Percentiles rank a stretch among this genome's conserved stretches.
Evolutionary conservation across 352 stramenopile species (phyloP).

Genomic region (Peronospora farinosa): DNA sequence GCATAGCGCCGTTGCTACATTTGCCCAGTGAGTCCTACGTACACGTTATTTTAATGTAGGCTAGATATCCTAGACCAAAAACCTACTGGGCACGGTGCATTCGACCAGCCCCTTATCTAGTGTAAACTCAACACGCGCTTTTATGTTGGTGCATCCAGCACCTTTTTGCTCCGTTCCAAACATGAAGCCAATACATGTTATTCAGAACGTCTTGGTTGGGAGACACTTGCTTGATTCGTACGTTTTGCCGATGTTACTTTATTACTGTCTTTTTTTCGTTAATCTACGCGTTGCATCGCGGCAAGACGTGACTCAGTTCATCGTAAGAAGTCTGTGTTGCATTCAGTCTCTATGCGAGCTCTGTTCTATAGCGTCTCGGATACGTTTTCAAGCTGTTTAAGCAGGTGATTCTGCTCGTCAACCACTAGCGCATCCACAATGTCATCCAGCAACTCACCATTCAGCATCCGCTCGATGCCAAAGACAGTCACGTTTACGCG

Average conservation of each 20-base stretch:
- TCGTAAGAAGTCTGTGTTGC: too few relatives aligned
- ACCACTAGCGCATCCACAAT: constrained; percentile 82
- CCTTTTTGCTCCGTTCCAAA: background rate
- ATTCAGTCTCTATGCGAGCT: too few relatives aligned
- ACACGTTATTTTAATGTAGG: background rate
- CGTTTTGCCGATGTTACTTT: too few relatives aligned
- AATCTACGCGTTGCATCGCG: constrained; percentile 4
- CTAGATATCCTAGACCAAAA: constrained; percentile 17
- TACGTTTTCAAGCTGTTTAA: constrained; percentile 51
- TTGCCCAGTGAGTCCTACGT: constrained; percentile 16
- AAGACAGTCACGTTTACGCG: constrained; percentile 86
- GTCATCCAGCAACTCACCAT: constrained; percentile 84
- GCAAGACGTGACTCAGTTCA: background rate
- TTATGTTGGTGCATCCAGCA: background rate
- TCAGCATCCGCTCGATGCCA: constrained; percentile 87
- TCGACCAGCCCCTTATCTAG: constrained; percentile 22
- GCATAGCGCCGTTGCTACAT: constrained; percentile 16
- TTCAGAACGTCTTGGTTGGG: background rate
- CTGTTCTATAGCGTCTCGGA: constrained; percentile 12
- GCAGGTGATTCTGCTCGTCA: constrained; percentile 69
- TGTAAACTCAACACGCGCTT: constrained; percentile 15
- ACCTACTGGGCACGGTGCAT: background rate
- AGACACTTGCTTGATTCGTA: constrained; percentile 1
- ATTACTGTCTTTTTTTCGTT: background rate
- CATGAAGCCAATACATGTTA: background rate